These are phyloP conservation scores for Hansenula sp. DNA, from an alignment of 1,139 yeast species.

Conservation along the genomic window DNA sequence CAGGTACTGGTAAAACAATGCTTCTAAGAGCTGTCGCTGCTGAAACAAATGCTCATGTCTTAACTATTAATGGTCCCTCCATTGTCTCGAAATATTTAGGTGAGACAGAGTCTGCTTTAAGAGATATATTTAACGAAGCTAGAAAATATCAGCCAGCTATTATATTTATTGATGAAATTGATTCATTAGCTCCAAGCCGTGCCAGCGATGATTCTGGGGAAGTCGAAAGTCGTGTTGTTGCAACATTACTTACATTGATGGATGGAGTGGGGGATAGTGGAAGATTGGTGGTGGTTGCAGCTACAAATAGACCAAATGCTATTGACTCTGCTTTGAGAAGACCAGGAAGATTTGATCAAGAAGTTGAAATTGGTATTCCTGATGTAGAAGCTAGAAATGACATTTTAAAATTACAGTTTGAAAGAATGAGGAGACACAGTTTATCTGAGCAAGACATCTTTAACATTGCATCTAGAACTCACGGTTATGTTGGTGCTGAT, in stretches of 20 bases:
- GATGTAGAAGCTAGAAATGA: conserved; percentile 64
- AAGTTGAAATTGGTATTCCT: conserved; percentile 75
- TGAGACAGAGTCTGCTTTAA: conserved; percentile 80
- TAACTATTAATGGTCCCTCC: conserved; percentile 86
- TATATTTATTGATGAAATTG: conserved; percentile 87
- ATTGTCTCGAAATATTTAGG: conserved; percentile 91
- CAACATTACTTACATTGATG: conserved; percentile 82
- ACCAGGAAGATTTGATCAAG: conserved; percentile 92
- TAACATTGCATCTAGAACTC: conserved; percentile 62
- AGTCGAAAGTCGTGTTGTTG: conserved; percentile 84
- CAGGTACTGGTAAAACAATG: conserved; percentile 97
- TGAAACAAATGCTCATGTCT: conserved; percentile 69
- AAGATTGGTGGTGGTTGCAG: conserved; percentile 72
- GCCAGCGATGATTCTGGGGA: conserved; percentile 84
- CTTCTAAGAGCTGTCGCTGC: conserved; percentile 76
- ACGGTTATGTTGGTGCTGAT: conserved; percentile 85
- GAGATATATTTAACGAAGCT: conserved; percentile 85
- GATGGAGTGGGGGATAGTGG: conserved; percentile 79
- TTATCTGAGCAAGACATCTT: conserved; percentile 50
- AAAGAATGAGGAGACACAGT: conserved; percentile 56
- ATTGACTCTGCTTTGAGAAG: conserved; percentile 85
- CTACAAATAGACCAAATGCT: conserved; percentile 75
- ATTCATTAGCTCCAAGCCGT: conserved; percentile 81
- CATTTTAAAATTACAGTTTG: conserved; percentile 58
- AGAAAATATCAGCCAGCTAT: conserved; percentile 79